A percentile compares a stretch with the other conserved stretches of the same genome.
phyloP scores from a whole-genome alignment of 1,284 basidiomycete species.

The Ceratobasidium sp. region DNA sequence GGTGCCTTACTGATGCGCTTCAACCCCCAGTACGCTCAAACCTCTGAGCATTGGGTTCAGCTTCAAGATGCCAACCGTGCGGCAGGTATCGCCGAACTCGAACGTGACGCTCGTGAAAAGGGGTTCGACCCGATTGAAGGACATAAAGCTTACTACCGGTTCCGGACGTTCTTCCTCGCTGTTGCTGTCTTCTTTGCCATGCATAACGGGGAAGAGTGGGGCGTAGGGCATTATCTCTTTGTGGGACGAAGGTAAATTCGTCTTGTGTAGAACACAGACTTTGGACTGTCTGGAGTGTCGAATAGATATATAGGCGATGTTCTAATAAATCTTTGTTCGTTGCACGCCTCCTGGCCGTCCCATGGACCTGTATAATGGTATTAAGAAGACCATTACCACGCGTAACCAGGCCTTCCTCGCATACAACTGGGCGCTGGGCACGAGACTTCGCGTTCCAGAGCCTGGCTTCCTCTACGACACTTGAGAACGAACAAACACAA shows the following conservation, averaged over 20 bases:
- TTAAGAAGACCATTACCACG: no score
- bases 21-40: conserved; percentile 68
- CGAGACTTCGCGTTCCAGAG: neutral
- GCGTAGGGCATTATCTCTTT: conserved; percentile 66
- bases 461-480: no score
- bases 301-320: neutral
- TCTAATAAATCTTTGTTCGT: no score
- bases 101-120: conserved; percentile 61
- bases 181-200: conserved; percentile 78
- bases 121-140: conserved; percentile 64
- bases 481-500: no score
- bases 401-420: no score
- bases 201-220: conserved; percentile 72
- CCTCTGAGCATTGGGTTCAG: conserved; percentile 75
- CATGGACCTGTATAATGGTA: no score
- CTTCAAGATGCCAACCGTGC: conserved; percentile 61
- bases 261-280: neutral
- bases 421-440: neutral
- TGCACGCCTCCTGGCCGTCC: no score
- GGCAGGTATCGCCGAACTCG: conserved; percentile 63
- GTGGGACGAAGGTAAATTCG: conserved; percentile 52
- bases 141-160: conserved; percentile 71
- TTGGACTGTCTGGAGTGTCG: neutral
- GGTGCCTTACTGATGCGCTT: neutral
- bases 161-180: conserved; percentile 79